Percentiles rank a stretch among this genome's conserved stretches.
Conservation (phyloP, 2,329 filamentous ascomycete genomes). For the Exophiala alcalophila region DNA sequence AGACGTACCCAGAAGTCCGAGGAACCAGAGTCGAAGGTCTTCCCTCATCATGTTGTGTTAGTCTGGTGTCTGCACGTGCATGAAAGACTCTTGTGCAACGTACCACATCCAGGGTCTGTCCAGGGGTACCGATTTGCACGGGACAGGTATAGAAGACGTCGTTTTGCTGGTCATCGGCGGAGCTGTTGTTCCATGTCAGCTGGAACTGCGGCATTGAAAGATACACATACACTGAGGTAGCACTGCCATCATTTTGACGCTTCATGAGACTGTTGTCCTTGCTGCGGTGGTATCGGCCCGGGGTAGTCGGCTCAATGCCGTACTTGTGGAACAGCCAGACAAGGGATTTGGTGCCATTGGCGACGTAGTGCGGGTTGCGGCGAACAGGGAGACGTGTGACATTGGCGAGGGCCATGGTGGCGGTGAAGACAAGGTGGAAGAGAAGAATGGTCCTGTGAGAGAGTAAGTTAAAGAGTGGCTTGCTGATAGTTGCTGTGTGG, state of each 20-base stretch:
- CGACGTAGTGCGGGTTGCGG: slow-evolving; percentile 59
- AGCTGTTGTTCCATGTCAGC: slow-evolving; percentile 39
- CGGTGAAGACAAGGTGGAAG: slow-evolving; percentile 14
- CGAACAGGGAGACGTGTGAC: slow-evolving; percentile 49
- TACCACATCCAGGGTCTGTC: slow-evolving; percentile 53
- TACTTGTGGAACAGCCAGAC: slow-evolving; percentile 61
- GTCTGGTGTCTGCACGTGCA: background rate
- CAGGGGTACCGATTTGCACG: slow-evolving; percentile 63
- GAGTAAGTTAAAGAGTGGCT: background rate
- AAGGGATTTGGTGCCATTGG: slow-evolving; percentile 62
- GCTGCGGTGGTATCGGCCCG: slow-evolving; percentile 59
- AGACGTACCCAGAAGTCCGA: slow-evolving; percentile 60
- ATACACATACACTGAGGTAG: slow-evolving; percentile 18
- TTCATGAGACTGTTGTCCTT: slow-evolving; percentile 38
- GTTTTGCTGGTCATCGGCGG: slow-evolving; percentile 64
- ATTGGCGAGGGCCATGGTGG: slow-evolving; percentile 34
- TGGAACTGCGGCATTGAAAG: too few species aligned
- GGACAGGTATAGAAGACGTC: slow-evolving; percentile 64
- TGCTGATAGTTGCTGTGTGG: background rate
- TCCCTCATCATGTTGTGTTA: too few species aligned
- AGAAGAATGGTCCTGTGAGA: slow-evolving; percentile 4
- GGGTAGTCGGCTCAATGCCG: slow-evolving; percentile 60
- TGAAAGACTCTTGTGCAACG: background rate
- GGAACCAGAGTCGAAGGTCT: slow-evolving; percentile 68
- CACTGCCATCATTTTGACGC: slow-evolving; percentile 14